Percentiles rank a stretch among this genome's conserved stretches.
These are phyloP conservation scores for Vitis rotundifolia DNA, from an alignment of 164 flowering plant species.

Conservation along the genomic window DNA sequence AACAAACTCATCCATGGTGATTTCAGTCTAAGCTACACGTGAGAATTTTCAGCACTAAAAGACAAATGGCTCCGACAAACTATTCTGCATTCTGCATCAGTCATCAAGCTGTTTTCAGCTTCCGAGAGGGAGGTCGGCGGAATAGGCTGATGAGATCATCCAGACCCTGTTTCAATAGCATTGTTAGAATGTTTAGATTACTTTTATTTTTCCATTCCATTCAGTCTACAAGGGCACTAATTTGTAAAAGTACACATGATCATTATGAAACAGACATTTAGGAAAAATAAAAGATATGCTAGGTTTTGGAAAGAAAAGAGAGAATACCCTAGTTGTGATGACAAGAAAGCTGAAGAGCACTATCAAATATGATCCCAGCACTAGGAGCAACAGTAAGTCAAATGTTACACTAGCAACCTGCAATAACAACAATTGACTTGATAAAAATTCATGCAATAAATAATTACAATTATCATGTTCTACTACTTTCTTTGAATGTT, in stretches of 20 bases:
- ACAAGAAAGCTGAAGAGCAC: conserved; percentile 85
- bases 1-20: neutral
- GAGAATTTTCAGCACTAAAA: neutral
- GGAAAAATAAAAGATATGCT: neutral
- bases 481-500: no score
- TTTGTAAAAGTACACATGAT: no score
- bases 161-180: conserved; percentile 64
- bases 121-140: conserved; percentile 88
- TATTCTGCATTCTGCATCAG: neutral
- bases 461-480: no score
- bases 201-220: neutral
- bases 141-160: conserved; percentile 95
- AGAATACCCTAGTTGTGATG: conserved; percentile 82
- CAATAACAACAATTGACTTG: conserved; percentile 2
- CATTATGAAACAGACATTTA: neutral
- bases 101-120: conserved; percentile 67
- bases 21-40: neutral
- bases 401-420: conserved; percentile 97
- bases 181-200: neutral
- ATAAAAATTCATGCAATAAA: no score
- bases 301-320: conserved; percentile 3
- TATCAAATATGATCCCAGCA: conserved; percentile 84
- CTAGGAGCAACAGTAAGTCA: conserved; percentile 87
- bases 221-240: neutral
- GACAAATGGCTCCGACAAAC: neutral